Evolutionary conservation across 805 yeast genomes (phyloP), one percentile per base, ranked within the genome.

Genomic region (Komagataella pseudopastoris): DNA sequence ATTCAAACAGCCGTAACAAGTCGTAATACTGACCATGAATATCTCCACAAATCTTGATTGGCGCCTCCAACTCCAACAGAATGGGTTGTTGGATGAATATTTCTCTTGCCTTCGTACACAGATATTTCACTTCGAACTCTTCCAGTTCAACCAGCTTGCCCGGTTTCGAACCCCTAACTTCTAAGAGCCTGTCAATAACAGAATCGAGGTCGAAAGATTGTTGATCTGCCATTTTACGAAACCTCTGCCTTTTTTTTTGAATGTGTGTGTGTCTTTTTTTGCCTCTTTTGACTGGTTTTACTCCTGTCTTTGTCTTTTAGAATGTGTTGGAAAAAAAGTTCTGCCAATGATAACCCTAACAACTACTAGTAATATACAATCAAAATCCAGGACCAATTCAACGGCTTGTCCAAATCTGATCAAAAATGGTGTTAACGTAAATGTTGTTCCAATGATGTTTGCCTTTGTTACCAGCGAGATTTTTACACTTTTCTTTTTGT

Each of bases 11-110:
- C 70, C 99, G 85, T 66, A 91, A 77, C 61, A 91, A 79, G 70
- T 91, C 99, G 66, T 91, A 91, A 71, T 93, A 91, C 71, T 91
- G 99, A 53, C 99, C 99, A 69, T 91, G 99, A 63, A 91, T 93
- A 69, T 91, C 99, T 69, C 99, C 99, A 72, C 96, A 89, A 54
- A 85, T 85, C 72, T 89, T 90, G 63, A 91, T 91, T 52, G 99
- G 99, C 18, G 99, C 98, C 70, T 93, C 98, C 59, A 91, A 77
- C 68, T 91, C 99, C 62, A 91, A 75, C 59, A 91, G 74, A 59
- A 93, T 93, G 51, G 99, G 99, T 71, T 91, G 99, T 69, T 88
- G 96, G 66, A 91, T 93, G 70, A 91, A 91, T 63, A 91, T 93
- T 67, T 95, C 97, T 71, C 99, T 83, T 36, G 99, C 98, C 70